These are phyloP conservation scores for Eimeria tenella DNA, from an alignment of 169 alveolate species.

Conservation along the genomic window DNA sequence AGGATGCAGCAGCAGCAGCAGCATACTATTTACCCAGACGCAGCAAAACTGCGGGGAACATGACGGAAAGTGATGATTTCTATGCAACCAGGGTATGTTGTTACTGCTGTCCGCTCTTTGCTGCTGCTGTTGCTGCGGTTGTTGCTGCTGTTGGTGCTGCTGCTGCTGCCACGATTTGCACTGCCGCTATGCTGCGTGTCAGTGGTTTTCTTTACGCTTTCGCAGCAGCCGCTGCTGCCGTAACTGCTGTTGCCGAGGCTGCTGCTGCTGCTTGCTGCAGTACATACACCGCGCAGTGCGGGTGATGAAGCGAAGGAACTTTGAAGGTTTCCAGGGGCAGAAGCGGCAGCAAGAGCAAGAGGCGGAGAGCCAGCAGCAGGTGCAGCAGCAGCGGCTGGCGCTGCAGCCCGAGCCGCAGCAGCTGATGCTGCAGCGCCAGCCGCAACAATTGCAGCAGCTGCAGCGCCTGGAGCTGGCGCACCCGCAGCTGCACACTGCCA, in stretches of 20 bases:
- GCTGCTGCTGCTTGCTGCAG: slow-evolving; percentile 35
- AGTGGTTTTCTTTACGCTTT: background rate
- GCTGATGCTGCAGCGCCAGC: slow-evolving; percentile 3
- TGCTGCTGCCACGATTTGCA: slow-evolving; percentile 7
- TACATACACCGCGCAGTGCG: slow-evolving; percentile 61
- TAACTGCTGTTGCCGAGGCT: slow-evolving; percentile 20
- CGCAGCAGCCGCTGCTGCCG: slow-evolving; percentile 31
- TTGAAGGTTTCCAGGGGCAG: background rate
- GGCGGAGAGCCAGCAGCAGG: slow-evolving; percentile 18
- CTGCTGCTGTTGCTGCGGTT: slow-evolving; percentile 33
- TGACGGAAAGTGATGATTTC: background rate
- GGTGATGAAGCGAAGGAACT: background rate
- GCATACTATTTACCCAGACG: background rate
- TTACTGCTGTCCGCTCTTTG: background rate
- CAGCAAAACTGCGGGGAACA: slow-evolving; percentile 47
- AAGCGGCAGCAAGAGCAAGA: slow-evolving; percentile 11
- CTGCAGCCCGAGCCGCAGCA: slow-evolving; percentile 43
- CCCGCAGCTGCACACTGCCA: background rate
- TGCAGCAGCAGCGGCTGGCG: background rate
- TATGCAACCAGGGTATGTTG: slow-evolving; percentile 7
- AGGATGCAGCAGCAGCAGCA: slow-evolving; percentile 23
- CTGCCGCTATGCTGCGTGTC: background rate
- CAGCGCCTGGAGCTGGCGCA: background rate
- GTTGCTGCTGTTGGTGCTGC: slow-evolving; percentile 22
- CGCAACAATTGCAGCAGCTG: background rate